phyloP scores from a whole-genome alignment of 441 rosid species.

The Viola pubescens region DNA sequence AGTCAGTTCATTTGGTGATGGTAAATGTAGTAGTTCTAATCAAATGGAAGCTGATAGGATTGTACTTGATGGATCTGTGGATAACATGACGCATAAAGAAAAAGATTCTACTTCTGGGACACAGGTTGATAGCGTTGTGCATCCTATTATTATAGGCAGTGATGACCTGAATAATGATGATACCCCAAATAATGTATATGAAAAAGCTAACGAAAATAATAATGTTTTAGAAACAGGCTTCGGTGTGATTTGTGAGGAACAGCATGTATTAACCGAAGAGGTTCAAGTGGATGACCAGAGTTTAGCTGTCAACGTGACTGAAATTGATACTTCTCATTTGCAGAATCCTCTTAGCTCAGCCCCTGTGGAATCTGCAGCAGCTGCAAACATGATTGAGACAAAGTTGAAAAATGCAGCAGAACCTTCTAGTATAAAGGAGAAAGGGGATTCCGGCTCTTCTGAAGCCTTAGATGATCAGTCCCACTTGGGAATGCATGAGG shows the following conservation, averaged over 20 bases:
- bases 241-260: constrained; percentile 18
- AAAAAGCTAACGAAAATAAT: constrained; percentile 19
- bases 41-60: constrained; percentile 22
- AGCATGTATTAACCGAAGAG: constrained; percentile 15
- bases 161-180: constrained; percentile 31
- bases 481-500: constrained; percentile 15
- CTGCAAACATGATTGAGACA: constrained; percentile 19
- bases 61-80: constrained; percentile 26
- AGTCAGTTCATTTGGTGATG: constrained; percentile 21
- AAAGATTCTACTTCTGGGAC: constrained; percentile 32
- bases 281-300: constrained; percentile 20
- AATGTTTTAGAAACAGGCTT: constrained; percentile 22
- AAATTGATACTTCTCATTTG: constrained; percentile 18
- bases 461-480: constrained; percentile 24
- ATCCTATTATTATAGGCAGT: constrained; percentile 18
- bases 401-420: constrained; percentile 24
- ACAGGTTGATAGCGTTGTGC: constrained; percentile 26
- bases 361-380: constrained; percentile 26
- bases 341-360: constrained; percentile 20
- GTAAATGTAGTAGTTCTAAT: constrained; percentile 17
- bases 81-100: constrained; percentile 20
- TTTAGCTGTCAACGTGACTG: constrained; percentile 25
- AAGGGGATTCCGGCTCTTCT: constrained; percentile 28
- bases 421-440: constrained; percentile 20
- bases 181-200: constrained; percentile 22